phyloP scores from a whole-genome alignment of 2,329 filamentous ascomycete species.

The Tolypocladium guangdongense region DNA sequence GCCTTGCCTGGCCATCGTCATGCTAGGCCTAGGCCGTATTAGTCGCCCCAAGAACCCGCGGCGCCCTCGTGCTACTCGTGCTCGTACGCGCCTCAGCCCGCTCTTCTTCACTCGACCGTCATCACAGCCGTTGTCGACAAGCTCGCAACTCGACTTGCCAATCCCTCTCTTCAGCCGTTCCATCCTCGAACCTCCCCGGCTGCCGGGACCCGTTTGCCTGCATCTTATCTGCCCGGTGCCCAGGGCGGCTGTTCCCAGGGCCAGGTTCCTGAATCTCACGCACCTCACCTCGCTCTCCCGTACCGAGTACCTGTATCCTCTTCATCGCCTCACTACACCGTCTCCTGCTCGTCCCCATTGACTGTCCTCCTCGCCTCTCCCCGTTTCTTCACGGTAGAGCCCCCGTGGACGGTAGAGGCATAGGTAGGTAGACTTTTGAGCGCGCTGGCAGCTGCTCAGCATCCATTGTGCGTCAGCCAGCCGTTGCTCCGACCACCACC shows the following conservation, averaged over 20 bases:
- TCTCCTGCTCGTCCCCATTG: neutral
- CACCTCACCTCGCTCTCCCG: neutral
- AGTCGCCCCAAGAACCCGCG: neutral
- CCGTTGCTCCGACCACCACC: neutral
- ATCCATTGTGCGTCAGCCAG: neutral
- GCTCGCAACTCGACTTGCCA: neutral
- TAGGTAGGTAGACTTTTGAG: neutral
- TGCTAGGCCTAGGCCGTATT: neutral
- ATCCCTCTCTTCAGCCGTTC: neutral
- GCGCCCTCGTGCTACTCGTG: neutral
- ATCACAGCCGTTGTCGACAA: neutral
- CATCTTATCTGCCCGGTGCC: neutral
- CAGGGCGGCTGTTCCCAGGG: neutral
- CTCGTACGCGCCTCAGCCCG: neutral
- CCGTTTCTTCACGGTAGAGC: neutral
- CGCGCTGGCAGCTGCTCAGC: neutral
- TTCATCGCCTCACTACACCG: neutral
- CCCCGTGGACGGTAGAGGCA: neutral
- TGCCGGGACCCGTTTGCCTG: neutral
- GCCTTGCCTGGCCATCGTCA: neutral
- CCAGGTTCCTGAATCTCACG: slow-evolving; percentile 1
- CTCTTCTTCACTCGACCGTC: neutral
- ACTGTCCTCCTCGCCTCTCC: neutral
- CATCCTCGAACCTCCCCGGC: neutral
- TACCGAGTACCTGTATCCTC: too few relatives aligned